Evolutionary conservation across 768 basidiomycete species (phyloP).

Genomic region (Collybia sp.): DNA sequence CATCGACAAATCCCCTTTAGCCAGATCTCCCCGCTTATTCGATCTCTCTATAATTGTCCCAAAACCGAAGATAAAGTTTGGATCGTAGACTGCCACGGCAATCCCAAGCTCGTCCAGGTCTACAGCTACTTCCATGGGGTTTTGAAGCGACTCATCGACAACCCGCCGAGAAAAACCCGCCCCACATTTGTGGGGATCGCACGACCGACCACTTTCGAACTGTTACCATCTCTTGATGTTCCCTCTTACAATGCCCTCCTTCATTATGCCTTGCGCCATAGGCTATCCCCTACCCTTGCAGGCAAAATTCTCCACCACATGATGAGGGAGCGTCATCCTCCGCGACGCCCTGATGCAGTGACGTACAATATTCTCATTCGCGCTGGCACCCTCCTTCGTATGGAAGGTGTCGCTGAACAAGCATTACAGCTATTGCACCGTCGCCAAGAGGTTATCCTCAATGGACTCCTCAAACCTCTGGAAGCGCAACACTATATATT

Average conservation of each 20-base stretch:
- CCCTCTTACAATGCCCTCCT: conserved; percentile 54
- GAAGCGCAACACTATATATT: background rate
- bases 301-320: conserved; percentile 51
- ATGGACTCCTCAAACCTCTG: no score
- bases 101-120: conserved; percentile 28
- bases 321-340: conserved; percentile 32
- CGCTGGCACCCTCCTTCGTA: conserved; percentile 45
- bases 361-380: conserved; percentile 60
- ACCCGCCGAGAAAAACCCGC: conserved; percentile 18
- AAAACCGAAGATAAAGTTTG: conserved; percentile 33
- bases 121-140: conserved; percentile 45
- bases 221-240: conserved; percentile 14
- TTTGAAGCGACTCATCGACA: conserved; percentile 32
- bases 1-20: conserved; percentile 40
- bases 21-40: conserved; percentile 40
- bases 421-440: conserved; percentile 29
- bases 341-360: conserved; percentile 37
- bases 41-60: conserved; percentile 41
- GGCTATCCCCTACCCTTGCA: conserved; percentile 45
- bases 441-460: background rate
- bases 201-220: conserved; percentile 1
- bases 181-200: background rate
- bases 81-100: conserved; percentile 20
- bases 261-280: conserved; percentile 61
- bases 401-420: conserved; percentile 33